These are phyloP conservation scores for Trichoderma simmonsii DNA, from an alignment of 2,329 filamentous ascomycete species.

Conservation along the genomic window DNA sequence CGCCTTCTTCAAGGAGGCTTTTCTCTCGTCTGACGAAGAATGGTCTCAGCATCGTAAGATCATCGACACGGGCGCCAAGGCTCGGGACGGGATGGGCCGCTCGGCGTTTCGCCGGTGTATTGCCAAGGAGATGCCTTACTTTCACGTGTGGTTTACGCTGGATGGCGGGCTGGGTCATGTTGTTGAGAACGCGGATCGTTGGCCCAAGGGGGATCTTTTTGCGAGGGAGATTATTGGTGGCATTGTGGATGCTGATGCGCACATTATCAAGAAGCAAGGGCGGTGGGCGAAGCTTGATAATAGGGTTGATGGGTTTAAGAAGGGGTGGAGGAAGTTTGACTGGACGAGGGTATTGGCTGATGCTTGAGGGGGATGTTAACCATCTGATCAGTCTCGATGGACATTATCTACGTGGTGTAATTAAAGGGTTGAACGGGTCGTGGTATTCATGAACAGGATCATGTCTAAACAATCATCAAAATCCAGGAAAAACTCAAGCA, in stretches of 20 bases:
- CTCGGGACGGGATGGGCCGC: slow-evolving; percentile 66
- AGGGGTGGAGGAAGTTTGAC: slow-evolving; percentile 88
- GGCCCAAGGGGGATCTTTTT: slow-evolving; percentile 90
- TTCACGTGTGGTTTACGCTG: slow-evolving; percentile 90
- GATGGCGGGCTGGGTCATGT: slow-evolving; percentile 92
- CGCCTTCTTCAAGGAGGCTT: slow-evolving; percentile 93
- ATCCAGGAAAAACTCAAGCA: neutral
- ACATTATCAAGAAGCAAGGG: slow-evolving; percentile 86
- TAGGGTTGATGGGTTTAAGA: slow-evolving; percentile 74
- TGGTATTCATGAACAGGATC: neutral
- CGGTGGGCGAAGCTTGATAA: slow-evolving; percentile 71
- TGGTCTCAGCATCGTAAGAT: slow-evolving; percentile 96
- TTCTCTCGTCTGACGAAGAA: slow-evolving; percentile 82
- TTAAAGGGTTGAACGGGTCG: neutral
- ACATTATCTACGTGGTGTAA: neutral
- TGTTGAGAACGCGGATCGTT: slow-evolving; percentile 78
- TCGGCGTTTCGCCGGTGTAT: slow-evolving; percentile 77
- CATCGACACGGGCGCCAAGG: slow-evolving; percentile 75
- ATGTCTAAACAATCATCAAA: neutral
- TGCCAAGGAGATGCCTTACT: slow-evolving; percentile 97
- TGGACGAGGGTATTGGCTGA: slow-evolving; percentile 64
- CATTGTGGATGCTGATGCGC: slow-evolving; percentile 79
- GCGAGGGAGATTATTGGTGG: slow-evolving; percentile 88
- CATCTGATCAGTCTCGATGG: neutral
- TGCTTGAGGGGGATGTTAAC: slow-evolving; percentile 10